Evolutionary conservation across 75 land plant genomes (phyloP), one percentile per base, ranked within the genome.

Genomic region (Chamaecyparis obtusa): DNA sequence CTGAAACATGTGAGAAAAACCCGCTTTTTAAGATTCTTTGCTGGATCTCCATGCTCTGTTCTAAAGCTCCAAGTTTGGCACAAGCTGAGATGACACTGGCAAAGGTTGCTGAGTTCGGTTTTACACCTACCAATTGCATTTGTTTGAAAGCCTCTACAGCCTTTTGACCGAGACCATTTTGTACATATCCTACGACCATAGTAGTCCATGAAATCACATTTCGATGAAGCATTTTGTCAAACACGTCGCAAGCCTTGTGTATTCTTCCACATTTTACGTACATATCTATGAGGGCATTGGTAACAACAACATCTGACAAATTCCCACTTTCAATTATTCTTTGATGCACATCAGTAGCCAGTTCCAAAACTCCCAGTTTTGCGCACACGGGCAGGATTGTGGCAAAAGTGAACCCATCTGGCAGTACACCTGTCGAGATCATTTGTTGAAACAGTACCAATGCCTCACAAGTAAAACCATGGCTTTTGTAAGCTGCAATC

Each of bases 261-360:
- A 90, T 55, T 7, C 76, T 67, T 36, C 91, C 93, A 87, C 86
- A 87, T 57, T 89, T 89, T 10, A 86, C 87, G 81, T 89, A 91
- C 85, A 89, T 87, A 81, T 91, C 85, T 75, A 91, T 67, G 15
- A 92, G 43, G 54, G 91, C 55, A 74, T 86, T 92, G 19, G 84
- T 57, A 48, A 92, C 89, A 83, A 84, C 81, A n/a, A 84, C 84
- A 55, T 91, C 86, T 14, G 51, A 13, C 19, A 69, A 27, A 48
- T 85, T 77, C 9, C 91, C 94, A 80, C 54, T 49, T n/a, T 49
- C 77, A 1, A 83, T 21, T 51, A 89, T 85, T 36, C 86, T 84
- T 60, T 57, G 83, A 88, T 91, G 92, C 56, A 91, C 67, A 16
- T 81, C 56, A 60, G 4, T 21, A 49, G 86, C 86, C 32, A 86